Conservation (phyloP, 192 early-diverging fungal species). For the Oehlia diaphana region DNA sequence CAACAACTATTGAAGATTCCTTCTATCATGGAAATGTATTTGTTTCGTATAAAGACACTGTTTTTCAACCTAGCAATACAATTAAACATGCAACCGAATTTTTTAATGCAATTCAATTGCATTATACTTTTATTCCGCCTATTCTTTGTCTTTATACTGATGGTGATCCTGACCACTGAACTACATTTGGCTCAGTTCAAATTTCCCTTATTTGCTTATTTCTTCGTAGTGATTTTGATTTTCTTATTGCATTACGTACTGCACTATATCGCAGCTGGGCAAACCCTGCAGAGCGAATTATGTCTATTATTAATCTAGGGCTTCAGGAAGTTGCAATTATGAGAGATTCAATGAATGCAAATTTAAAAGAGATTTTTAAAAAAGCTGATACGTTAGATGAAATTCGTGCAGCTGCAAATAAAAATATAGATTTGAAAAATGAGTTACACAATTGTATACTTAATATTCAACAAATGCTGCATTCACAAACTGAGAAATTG, state of each 20-base stretch:
- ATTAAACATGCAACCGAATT: not conserved
- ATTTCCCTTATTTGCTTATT: not conserved
- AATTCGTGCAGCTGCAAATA: no score
- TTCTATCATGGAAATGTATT: not conserved
- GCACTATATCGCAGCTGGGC: not conserved
- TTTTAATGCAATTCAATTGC: not conserved
- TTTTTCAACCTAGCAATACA: not conserved
- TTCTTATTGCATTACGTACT: not conserved
- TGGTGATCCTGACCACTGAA: not conserved
- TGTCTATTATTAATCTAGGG: not conserved
- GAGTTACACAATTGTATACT: no score
- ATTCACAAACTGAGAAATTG: no score
- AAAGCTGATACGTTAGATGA: no score
- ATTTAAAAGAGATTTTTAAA: no score
- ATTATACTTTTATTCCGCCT: not conserved
- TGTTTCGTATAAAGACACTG: not conserved
- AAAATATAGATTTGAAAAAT: no score
- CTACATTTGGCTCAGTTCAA: not conserved
- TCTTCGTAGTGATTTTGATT: not conserved
- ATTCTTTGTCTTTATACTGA: not conserved
- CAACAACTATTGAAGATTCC: not conserved
- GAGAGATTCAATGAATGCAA: no score
- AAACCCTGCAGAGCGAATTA: not conserved
- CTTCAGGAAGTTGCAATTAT: not conserved
- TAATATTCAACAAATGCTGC: no score